Percentiles rank a stretch among this genome's conserved stretches.
These are phyloP conservation scores for Ambrosiella xylebori DNA, from an alignment of 2,329 filamentous ascomycete genomes.

Conservation along the genomic window DNA sequence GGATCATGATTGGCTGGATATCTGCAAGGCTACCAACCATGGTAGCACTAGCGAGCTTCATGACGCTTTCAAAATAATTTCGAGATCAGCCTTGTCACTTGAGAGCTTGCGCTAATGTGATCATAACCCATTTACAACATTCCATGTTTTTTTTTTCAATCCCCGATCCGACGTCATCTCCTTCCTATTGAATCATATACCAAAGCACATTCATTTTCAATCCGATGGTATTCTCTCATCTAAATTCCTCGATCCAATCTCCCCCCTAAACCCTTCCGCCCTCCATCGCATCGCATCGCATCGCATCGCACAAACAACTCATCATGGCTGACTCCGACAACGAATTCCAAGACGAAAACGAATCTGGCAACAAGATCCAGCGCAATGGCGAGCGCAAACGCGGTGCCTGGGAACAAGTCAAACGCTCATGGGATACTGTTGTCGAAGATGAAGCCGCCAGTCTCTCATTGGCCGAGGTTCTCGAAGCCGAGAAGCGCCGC, in stretches of 20 bases:
- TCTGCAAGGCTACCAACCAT: background rate
- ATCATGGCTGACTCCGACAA: constrained; percentile 57
- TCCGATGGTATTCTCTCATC: background rate
- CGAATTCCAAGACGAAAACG: constrained; percentile 45
- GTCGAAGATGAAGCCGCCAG: constrained; percentile 66
- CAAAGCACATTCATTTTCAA: no score
- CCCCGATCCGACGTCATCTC: no score
- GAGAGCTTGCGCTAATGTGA: no score
- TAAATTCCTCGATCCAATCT: background rate
- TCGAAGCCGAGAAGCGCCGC: constrained; percentile 65
- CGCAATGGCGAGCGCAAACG: constrained; percentile 21
- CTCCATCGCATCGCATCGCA: background rate
- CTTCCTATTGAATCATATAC: no score
- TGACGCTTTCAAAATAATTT: background rate
- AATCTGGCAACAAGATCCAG: constrained; percentile 9
- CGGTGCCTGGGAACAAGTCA: constrained; percentile 49
- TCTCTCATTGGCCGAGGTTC: constrained; percentile 55
- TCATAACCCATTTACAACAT: no score
- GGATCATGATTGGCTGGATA: background rate
- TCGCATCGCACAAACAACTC: background rate
- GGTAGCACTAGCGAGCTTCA: background rate
- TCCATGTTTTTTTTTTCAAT: no score
- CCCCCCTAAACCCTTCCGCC: background rate
- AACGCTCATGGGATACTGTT: constrained; percentile 54
- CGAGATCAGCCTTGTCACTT: background rate